phyloP scores from a whole-genome alignment of 2,329 filamentous ascomycete genomes.

The Lasiodiplodia citricola region DNA sequence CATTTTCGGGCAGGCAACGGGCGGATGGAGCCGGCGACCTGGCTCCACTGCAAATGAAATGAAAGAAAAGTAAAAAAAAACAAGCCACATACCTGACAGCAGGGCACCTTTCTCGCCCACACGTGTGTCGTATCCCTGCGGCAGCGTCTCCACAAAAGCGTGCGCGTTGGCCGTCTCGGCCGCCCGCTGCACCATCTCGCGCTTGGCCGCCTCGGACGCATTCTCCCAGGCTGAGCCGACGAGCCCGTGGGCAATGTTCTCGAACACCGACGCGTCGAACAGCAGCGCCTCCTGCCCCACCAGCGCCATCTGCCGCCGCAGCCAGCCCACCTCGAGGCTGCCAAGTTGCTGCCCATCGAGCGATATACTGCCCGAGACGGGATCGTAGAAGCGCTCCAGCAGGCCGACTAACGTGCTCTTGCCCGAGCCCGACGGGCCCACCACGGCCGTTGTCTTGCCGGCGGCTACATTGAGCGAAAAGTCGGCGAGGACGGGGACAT shows the following conservation, averaged over 20 bases:
- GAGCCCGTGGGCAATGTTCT: constrained; percentile 89
- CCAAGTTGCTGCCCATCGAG: constrained; percentile 84
- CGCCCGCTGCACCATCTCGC: constrained; percentile 74
- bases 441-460: constrained; percentile 89
- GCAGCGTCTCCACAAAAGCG: constrained; percentile 81
- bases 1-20: neutral
- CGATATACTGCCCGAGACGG: constrained; percentile 77
- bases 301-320: constrained; percentile 88
- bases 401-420: constrained; percentile 95
- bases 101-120: constrained; percentile 96
- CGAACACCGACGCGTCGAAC: constrained; percentile 85
- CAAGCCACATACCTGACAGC: constrained; percentile 59
- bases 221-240: constrained; percentile 81
- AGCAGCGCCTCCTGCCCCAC: constrained; percentile 93
- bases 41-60: too few species aligned
- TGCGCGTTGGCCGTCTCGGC: constrained; percentile 93
- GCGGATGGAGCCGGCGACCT: neutral
- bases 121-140: constrained; percentile 89
- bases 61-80: too few species aligned
- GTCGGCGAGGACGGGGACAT: constrained; percentile 85
- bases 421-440: constrained; percentile 91
- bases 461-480: constrained; percentile 81
- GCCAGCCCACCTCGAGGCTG: constrained; percentile 84
- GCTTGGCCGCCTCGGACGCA: constrained; percentile 40
- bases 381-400: constrained; percentile 92